Conservation (phyloP, 441 rosid species). For the Populus trichocarpa region DNA sequence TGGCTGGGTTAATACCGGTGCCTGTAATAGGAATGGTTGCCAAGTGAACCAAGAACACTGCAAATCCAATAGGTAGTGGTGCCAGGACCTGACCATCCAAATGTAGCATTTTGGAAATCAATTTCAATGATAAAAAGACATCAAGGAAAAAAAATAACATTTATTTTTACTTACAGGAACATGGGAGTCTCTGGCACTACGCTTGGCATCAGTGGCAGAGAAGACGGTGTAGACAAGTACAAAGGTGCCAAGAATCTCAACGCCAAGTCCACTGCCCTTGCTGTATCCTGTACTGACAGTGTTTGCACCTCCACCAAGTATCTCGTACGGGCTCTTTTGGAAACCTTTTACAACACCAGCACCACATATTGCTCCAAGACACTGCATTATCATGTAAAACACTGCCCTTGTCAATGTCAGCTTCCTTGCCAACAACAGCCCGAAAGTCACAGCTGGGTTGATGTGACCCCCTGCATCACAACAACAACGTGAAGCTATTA, state of each 20-base stretch:
- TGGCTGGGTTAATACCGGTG: not conserved
- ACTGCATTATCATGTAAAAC: slow-evolving; percentile 73
- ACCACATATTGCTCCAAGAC: slow-evolving; percentile 75
- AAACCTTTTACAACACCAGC: slow-evolving; percentile 82
- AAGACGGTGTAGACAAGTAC: slow-evolving; percentile 84
- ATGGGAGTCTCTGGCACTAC: slow-evolving; percentile 78
- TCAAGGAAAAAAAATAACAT: too few species aligned
- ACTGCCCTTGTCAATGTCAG: slow-evolving; percentile 59
- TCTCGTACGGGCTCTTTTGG: slow-evolving; percentile 20
- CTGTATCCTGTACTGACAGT: slow-evolving; percentile 43
- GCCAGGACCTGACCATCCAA: not conserved
- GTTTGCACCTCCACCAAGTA: slow-evolving; percentile 63
- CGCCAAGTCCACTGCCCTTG: slow-evolving; percentile 70
- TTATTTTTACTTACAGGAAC: slow-evolving; percentile 49
- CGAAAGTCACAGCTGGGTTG: slow-evolving; percentile 79
- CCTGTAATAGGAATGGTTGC: not conserved
- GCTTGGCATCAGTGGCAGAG: slow-evolving; percentile 87
- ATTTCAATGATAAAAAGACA: not conserved
- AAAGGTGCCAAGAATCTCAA: slow-evolving; percentile 79
- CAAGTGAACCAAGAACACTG: not conserved
- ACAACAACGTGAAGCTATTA: not conserved
- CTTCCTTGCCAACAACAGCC: slow-evolving; percentile 64
- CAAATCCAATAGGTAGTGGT: not conserved
- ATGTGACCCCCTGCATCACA: slow-evolving; percentile 59
- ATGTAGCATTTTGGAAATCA: not conserved